These are phyloP conservation scores for Nepenthes mirabilis DNA, from an alignment of 148 eudicot species.

Conservation along the genomic window DNA sequence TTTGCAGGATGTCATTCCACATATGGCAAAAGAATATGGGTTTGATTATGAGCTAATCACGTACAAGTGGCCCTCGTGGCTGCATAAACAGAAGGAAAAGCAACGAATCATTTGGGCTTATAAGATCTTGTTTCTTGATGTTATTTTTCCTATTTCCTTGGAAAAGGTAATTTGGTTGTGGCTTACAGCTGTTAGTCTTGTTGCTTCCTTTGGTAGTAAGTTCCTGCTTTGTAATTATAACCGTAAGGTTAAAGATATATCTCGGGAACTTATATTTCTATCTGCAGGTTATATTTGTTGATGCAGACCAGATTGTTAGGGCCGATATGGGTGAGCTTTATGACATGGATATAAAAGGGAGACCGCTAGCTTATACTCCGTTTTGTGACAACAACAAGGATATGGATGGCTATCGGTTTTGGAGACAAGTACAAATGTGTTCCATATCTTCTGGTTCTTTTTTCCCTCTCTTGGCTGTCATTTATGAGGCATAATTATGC, in stretches of 20 bases:
- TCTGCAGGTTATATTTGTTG: conserved; percentile 96
- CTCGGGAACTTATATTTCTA: neutral
- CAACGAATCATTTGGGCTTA: conserved; percentile 98
- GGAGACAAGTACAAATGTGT: conserved; percentile 63
- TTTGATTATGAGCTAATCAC: conserved; percentile 87
- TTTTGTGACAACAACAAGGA: conserved; percentile 94
- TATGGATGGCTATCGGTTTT: conserved; percentile 95
- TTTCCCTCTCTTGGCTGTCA: neutral
- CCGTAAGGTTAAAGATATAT: too few species aligned
- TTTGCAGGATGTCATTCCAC: conserved; percentile 86
- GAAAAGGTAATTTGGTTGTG: conserved; percentile 50
- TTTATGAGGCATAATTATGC: conserved; percentile 1
- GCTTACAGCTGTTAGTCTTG: neutral
- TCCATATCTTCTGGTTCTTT: neutral
- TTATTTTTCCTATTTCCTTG: conserved; percentile 85
- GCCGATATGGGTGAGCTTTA: conserved; percentile 97
- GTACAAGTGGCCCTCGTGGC: conserved; percentile 98
- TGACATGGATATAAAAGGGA: conserved; percentile 95
- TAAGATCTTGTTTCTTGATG: conserved; percentile 92
- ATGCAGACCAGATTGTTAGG: conserved; percentile 91
- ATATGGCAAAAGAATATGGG: conserved; percentile 88
- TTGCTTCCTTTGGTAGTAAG: neutral
- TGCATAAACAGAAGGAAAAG: conserved; percentile 88
- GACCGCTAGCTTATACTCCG: conserved; percentile 90
- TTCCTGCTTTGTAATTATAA: neutral